These are phyloP conservation scores for Mortierella claussenii DNA, from an alignment of 192 early-diverging fungal genomes.

Conservation along the genomic window DNA sequence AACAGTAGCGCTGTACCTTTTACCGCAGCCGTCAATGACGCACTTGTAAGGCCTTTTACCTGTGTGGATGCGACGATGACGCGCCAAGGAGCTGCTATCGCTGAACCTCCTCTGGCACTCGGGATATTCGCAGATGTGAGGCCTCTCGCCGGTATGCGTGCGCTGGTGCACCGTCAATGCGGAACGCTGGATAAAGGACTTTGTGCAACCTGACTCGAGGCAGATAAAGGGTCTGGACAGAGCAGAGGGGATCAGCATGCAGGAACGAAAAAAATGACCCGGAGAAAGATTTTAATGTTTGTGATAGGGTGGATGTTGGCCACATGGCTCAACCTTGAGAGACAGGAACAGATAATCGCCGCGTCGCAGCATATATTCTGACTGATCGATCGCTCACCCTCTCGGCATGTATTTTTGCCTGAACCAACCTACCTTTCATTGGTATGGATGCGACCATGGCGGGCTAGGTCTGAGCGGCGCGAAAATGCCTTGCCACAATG, in stretches of 20 bases:
- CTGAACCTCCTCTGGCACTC: slow-evolving; percentile 82
- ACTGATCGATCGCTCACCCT: too few species aligned
- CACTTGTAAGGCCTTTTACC: slow-evolving; percentile 79
- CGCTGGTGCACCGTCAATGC: slow-evolving; percentile 84
- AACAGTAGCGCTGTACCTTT: too few species aligned
- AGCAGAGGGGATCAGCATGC: background rate
- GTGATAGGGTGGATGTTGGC: background rate
- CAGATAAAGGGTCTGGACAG: slow-evolving; percentile 73
- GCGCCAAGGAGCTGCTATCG: slow-evolving; percentile 79
- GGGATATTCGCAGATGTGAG: slow-evolving; percentile 74
- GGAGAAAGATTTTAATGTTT: background rate
- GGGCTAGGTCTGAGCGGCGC: slow-evolving; percentile 75
- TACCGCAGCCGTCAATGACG: slow-evolving; percentile 55
- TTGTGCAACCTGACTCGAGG: slow-evolving; percentile 70
- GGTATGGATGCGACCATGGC: slow-evolving; percentile 84
- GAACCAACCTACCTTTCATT: slow-evolving; percentile 69
- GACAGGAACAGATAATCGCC: background rate
- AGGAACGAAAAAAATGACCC: slow-evolving; percentile 1
- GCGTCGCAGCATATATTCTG: too few species aligned
- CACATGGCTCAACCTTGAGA: background rate
- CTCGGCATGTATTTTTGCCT: background rate
- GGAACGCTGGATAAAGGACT: slow-evolving; percentile 85
- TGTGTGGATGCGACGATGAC: slow-evolving; percentile 75
- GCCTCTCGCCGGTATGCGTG: slow-evolving; percentile 82
- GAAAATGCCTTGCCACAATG: slow-evolving; percentile 78